Evolutionary conservation across 768 basidiomycete genomes (phyloP), one percentile per base, ranked within the genome.

Genomic region (Auriscalpium vulgare): DNA sequence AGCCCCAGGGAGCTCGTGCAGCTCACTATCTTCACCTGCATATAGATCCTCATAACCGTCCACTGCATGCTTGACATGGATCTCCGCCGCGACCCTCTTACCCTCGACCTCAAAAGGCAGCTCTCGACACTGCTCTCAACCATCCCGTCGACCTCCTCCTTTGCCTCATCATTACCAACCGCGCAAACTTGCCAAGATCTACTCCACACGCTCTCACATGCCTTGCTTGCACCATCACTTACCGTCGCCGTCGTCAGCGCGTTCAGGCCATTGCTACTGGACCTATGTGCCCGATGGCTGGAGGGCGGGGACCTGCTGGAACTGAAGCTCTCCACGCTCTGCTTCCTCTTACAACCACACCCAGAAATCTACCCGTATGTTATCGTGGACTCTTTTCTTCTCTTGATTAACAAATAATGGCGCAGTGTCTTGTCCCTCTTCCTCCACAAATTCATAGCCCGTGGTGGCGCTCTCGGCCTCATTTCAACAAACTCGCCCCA

Each of bases 261-360:
- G 10, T 97, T 88, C 71, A 74, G 87, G 58, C 94, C 95, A 4
- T 69, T 97, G 52, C 68, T 92, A 40, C 63, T 87, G 29, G 89
- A 95, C 68, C 71, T 98, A 23, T 85, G 85, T 63, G 88, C 88
- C 4, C 71, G 88, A 63, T 97, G 91, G 92, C 66, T 95, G 44
- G 73, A 85, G n/a, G 71, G 75, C 17, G 63, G 74, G 38, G 69
- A 77, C 44, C 71, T 76, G 56, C 62, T 73, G 21, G 77, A 81
- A 54, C 77, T 79, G 40, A 76, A 79, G 62, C 69, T 84, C 48
- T 71, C 77, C 48, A 84, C 85, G 3, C 70, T 88, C n/a, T 82
- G 78, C 62, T 69, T 80, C 56, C 70, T 91, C 54, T 63, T 89
- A 29, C 84, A 87, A 72, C 73, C 78, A 36, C 84, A 88, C 60